Percentiles rank a stretch among this genome's conserved stretches.
These are phyloP conservation scores for Rheum nobile DNA, from an alignment of 148 eudicot species.

Conservation along the genomic window DNA sequence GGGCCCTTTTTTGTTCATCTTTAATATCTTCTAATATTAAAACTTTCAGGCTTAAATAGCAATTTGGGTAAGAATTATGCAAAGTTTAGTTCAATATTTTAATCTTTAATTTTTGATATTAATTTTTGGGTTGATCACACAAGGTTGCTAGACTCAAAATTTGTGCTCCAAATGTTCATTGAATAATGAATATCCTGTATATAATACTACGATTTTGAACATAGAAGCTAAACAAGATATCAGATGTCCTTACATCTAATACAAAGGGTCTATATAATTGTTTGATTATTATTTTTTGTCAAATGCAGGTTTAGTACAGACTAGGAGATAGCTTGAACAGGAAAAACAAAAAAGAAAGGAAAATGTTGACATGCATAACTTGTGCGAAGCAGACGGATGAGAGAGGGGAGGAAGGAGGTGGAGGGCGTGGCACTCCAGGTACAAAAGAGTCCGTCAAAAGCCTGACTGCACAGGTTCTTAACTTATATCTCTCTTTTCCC, in stretches of 20 bases:
- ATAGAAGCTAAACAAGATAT: too few relatives aligned
- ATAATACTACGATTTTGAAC: too few relatives aligned
- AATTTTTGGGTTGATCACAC: too few relatives aligned
- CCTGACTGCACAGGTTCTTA: constrained; percentile 79
- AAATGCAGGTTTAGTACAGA: background rate
- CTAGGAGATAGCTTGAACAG: background rate
- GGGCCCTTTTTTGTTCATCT: too few relatives aligned
- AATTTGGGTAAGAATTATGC: background rate
- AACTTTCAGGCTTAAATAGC: background rate
- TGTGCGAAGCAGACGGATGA: constrained; percentile 75
- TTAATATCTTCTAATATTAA: background rate
- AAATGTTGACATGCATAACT: constrained; percentile 89
- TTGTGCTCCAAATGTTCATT: too few relatives aligned
- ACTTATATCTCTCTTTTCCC: constrained; percentile 1
- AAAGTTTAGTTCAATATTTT: too few relatives aligned
- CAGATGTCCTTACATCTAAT: background rate
- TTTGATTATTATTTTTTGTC: background rate
- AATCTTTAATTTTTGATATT: too few relatives aligned
- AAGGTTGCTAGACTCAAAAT: too few relatives aligned
- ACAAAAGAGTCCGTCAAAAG: constrained; percentile 90
- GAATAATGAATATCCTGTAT: too few relatives aligned
- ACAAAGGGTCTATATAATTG: background rate
- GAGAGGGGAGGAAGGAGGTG: constrained; percentile 32
- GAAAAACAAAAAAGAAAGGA: background rate
- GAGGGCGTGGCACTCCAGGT: constrained; percentile 62